Percentiles rank a stretch among this genome's conserved stretches.
Evolutionary conservation across 768 basidiomycete genomes (phyloP).

Genomic region (Mycena albidolilacea): DNA sequence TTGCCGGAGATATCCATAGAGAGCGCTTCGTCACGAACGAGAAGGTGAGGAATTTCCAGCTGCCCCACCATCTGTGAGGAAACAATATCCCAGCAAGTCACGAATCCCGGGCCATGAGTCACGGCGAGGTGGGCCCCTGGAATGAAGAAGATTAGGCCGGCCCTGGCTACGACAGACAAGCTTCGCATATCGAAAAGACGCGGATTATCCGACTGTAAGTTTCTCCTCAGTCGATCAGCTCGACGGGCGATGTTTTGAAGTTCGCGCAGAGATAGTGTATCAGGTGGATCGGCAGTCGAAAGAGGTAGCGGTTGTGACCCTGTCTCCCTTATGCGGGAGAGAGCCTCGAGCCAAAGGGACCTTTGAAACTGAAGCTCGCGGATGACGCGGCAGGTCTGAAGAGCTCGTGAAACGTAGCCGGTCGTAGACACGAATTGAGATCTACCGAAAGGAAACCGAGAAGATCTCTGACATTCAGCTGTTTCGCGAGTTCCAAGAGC

Average conservation of each 20-base stretch:
- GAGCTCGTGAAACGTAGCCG: not conserved
- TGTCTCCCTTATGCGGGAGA: not conserved
- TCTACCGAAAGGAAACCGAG: not conserved
- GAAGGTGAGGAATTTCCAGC: not conserved
- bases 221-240: not conserved
- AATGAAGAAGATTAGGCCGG: not conserved
- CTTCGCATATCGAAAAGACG: not conserved
- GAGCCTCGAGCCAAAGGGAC: constrained; percentile 1
- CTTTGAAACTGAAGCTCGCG: not conserved
- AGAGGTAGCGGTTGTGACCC: not conserved
- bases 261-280: not conserved
- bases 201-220: not conserved
- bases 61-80: not conserved
- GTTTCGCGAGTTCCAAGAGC: not conserved
- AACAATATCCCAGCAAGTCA: constrained; percentile 15
- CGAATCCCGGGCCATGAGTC: not conserved
- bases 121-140: not conserved
- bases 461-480: not conserved
- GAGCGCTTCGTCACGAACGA: not conserved
- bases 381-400: not conserved
- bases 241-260: not conserved
- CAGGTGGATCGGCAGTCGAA: not conserved
- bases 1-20: not conserved
- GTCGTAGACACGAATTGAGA: not conserved
- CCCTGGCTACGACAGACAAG: not conserved